Base-by-base conservation (phyloP, 805 yeast genomes). In the Barnettozyma wickerhamii region DNA sequence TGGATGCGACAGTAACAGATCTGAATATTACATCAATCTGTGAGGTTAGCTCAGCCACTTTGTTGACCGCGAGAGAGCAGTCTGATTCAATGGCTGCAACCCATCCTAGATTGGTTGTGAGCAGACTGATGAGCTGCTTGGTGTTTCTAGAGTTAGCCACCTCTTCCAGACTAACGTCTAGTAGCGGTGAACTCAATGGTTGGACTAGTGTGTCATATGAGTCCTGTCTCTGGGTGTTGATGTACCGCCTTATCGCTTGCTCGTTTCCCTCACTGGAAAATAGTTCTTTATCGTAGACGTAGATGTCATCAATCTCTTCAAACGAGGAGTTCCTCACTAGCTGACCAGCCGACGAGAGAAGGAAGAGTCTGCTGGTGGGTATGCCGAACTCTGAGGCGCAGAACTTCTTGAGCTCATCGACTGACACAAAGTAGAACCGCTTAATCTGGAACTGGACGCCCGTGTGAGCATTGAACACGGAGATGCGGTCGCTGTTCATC, bases 331-430 rank as follows among this genome's bases (percentile, higher is more conserved):
- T 40, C 42, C 74, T 78, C 47, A 84, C 64, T 50, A 74, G 77
- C 34, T 76, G 69, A 0, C 90, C 90, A 56, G 74, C 79, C 1
- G 88, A 77, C 3, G 88, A 71, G 29, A 84, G 59, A 12, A 84
- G 62, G 48, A 83, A 68, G 32, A 72, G 49, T 38, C 70, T 68
- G 19, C 59, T 64, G 1, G 49, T 27, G 0, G 74, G 68, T 2
- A 75, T 72, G 32, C 51, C 51, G 57, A 75, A 68, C 30, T 66
- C 61, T 4, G 61, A 56, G 6, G 66, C 43, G 17, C 75, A 64
- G 47, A 63, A 70, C 21, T 54, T 61, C 46, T 66, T 70, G 24
- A 76, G 54, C 18, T 69, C 63, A 30, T 72, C 73, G 37, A 72
- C 47, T 4, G 65, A 58, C 38, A 60, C 59, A 49, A 72, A 73